phyloP scores from a whole-genome alignment of 2,329 filamentous ascomycete genomes.

The Fusarium nodosum region DNA sequence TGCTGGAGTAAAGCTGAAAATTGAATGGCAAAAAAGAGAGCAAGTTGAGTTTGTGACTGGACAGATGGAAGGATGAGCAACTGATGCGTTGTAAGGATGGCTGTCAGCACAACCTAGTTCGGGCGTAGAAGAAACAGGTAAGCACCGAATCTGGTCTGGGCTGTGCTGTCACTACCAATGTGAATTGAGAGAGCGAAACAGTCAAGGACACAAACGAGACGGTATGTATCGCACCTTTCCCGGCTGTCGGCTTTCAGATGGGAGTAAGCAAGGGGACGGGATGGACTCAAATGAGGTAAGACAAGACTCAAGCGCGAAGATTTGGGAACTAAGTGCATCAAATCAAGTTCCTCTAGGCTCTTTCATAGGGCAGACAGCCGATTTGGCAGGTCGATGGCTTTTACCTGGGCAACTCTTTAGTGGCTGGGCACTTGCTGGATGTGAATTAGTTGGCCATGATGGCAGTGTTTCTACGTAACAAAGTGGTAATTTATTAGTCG shows the following conservation, averaged over 20 bases:
- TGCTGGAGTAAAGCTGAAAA: constrained; percentile 29
- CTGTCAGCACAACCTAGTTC: constrained; percentile 32
- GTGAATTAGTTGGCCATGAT: constrained; percentile 3
- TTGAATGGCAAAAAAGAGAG: constrained; percentile 27
- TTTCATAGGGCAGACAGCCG: constrained; percentile 34
- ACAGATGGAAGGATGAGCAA: constrained; percentile 24
- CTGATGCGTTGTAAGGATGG: constrained; percentile 30
- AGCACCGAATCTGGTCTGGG: constrained; percentile 24
- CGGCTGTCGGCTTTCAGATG: constrained; percentile 35
- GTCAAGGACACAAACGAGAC: constrained; percentile 1
- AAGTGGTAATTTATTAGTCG: constrained; percentile 2
- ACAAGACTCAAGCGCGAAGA: constrained; percentile 42
- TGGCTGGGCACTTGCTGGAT: constrained; percentile 2
- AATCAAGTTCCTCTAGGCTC: constrained; percentile 26
- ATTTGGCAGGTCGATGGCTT: constrained; percentile 26
- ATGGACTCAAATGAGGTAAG: constrained; percentile 44
- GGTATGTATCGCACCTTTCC: constrained; percentile 33
- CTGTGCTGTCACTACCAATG: constrained; percentile 10
- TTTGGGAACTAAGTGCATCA: constrained; percentile 32
- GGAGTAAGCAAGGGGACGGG: constrained; percentile 13
- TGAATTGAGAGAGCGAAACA: constrained; percentile 3
- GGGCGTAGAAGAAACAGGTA: constrained; percentile 17
- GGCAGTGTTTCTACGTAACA: constrained; percentile 14
- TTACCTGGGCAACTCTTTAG: constrained; percentile 15
- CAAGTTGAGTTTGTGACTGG: constrained; percentile 24